Conservation (phyloP, 139 green algal species). For the Chlamydomonas sphaeroides region DNA sequence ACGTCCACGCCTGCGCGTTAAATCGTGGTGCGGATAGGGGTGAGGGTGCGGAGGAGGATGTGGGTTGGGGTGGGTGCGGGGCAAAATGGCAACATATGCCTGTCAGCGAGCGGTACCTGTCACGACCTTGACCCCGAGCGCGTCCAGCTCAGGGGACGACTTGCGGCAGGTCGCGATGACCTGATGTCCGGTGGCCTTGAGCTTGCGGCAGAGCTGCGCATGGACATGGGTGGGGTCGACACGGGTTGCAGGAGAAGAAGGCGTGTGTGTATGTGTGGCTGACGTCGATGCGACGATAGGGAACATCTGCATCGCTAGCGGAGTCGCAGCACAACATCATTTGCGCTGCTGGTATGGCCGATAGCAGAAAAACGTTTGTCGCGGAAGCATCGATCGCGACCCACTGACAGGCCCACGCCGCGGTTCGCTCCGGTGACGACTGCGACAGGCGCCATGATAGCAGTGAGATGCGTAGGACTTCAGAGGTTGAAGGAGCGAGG, state of each 20-base stretch:
- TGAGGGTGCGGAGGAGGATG: background rate
- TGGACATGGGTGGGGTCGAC: too few relatives aligned
- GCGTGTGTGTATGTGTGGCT: background rate
- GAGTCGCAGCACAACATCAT: background rate
- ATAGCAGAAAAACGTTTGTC: too few relatives aligned
- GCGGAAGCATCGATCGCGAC: too few relatives aligned
- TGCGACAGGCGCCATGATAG: background rate
- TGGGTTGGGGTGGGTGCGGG: background rate
- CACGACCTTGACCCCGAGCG: slow-evolving; percentile 20
- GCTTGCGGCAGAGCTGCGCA: slow-evolving; percentile 48
- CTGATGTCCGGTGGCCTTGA: slow-evolving; percentile 53
- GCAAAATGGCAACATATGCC: background rate
- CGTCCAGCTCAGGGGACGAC: slow-evolving; percentile 40
- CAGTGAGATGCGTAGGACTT: too few relatives aligned
- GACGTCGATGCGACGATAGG: background rate
- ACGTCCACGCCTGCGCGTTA: slow-evolving; percentile 11
- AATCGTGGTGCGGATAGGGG: background rate
- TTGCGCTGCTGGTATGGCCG: too few relatives aligned
- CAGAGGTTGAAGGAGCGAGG: too few relatives aligned
- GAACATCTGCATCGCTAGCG: too few relatives aligned
- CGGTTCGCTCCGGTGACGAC: slow-evolving; percentile 42
- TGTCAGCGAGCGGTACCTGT: slow-evolving; percentile 6
- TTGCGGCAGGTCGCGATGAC: slow-evolving; percentile 59
- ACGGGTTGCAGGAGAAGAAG: background rate
- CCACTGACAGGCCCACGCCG: slow-evolving; percentile 60